Percentiles rank a stretch among this genome's conserved stretches.
Conservation (phyloP, 495 filamentous ascomycete species). For the Poronia punctata region DNA sequence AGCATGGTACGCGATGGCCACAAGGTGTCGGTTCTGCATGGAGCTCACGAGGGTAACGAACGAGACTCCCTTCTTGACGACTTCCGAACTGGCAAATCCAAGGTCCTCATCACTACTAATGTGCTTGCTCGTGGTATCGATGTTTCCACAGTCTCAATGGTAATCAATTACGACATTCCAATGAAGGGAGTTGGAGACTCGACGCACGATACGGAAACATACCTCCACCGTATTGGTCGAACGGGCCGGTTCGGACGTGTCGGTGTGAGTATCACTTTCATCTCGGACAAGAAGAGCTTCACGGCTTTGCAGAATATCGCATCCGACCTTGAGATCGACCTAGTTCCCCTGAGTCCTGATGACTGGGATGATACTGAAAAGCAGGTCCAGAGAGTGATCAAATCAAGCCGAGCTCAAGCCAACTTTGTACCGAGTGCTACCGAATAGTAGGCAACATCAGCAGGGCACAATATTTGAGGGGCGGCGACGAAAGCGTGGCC, state of each 20-base stretch:
- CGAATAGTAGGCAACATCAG: background rate
- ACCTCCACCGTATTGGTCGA: constrained; percentile 95
- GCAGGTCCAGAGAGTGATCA: constrained; percentile 74
- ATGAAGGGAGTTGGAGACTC: constrained; percentile 46
- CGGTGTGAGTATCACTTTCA: constrained; percentile 90
- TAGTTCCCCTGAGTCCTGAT: constrained; percentile 42
- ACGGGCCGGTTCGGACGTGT: constrained; percentile 96
- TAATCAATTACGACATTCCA: constrained; percentile 87
- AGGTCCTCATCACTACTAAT: constrained; percentile 98
- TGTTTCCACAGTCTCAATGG: constrained; percentile 91
- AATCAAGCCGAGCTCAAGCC: constrained; percentile 63
- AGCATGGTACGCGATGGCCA: constrained; percentile 87
- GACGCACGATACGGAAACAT: constrained; percentile 78
- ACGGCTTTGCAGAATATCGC: constrained; percentile 68
- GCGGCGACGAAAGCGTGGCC: background rate
- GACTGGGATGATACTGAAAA: constrained; percentile 88
- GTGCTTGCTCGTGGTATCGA: constrained; percentile 96
- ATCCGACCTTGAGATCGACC: constrained; percentile 53
- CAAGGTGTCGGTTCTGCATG: constrained; percentile 80
- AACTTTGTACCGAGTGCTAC: constrained; percentile 43
- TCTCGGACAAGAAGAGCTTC: constrained; percentile 72
- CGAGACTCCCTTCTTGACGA: constrained; percentile 81
- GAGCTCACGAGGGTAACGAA: constrained; percentile 72
- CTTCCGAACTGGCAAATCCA: constrained; percentile 78
- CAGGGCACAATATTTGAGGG: background rate